A percentile compares a stretch with the other conserved stretches of the same genome.
Conservation (phyloP, 2,329 filamentous ascomycete genomes). For the Sphaceloma murrayae region DNA sequence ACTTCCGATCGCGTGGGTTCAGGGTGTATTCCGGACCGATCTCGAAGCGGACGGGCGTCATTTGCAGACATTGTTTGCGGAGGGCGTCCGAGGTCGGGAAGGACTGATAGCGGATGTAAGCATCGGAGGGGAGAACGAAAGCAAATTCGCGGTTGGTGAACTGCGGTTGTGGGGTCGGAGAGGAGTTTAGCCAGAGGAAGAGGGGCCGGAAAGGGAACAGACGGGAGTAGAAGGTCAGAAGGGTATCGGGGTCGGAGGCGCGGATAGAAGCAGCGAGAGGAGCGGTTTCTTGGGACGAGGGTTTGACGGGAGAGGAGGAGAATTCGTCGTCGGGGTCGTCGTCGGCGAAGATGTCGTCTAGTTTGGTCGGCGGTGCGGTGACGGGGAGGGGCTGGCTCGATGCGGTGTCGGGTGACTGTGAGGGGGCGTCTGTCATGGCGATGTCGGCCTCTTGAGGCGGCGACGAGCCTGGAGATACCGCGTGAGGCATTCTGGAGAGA, state of each 20-base stretch:
- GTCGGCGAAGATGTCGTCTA: conserved; percentile 53
- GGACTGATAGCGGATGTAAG: conserved; percentile 85
- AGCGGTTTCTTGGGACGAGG: conserved; percentile 35
- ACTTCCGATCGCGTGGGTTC: conserved; percentile 89
- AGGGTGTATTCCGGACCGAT: conserved; percentile 95
- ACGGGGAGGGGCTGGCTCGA: conserved; percentile 19
- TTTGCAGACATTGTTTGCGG: conserved; percentile 79
- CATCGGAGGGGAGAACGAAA: conserved; percentile 85
- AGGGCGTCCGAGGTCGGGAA: conserved; percentile 62
- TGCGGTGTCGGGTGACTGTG: conserved; percentile 17
- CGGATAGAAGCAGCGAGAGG: conserved; percentile 22
- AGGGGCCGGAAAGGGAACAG: conserved; percentile 90
- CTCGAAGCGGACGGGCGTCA: conserved; percentile 90
- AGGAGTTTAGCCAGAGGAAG: conserved; percentile 97
- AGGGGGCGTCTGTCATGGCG: conserved; percentile 28
- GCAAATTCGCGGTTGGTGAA: conserved; percentile 93
- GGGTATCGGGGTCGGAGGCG: conserved; percentile 66
- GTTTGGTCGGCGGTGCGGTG: conserved; percentile 29
- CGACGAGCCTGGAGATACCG: conserved; percentile 32
- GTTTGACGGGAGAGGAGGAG: conserved; percentile 42
- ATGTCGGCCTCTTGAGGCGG: conserved; percentile 24
- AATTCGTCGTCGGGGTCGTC: conserved; percentile 51
- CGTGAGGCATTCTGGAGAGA: conserved; percentile 36
- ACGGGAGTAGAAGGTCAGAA: conserved; percentile 90
- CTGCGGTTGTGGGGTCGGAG: conserved; percentile 72